Evolutionary conservation across 1,284 basidiomycete species (phyloP), one percentile per base, ranked within the genome.

Genomic region (Tremellales sp.): DNA sequence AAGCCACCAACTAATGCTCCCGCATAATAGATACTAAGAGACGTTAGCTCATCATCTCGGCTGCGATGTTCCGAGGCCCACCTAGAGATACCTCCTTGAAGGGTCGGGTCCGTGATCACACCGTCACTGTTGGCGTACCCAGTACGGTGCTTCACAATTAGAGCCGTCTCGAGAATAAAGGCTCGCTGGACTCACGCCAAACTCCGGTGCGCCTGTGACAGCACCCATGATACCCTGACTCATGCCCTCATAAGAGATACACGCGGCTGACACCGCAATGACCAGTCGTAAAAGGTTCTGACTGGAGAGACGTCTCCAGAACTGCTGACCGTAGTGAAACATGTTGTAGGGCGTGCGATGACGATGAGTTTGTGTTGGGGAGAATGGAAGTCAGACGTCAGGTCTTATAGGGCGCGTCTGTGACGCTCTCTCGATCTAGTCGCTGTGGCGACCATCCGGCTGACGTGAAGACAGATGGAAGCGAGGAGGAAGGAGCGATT

Each of bases 1-100:
- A 70, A 43, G 12, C 57, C 60, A 8, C 69, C 68, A 15, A 70
- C 47, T 1, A 72, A 53, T 0, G 64, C 60, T 12, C 68, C 69
- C 10, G 58, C 50, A 31, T 64, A 63, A 54, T 64, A 68, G 37
- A 68, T 53, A 5, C 53, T 49, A 6, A 61, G 57, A n/a, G n/a
- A n/a, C n/a, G n/a, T n/a, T n/a, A n/a, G n/a, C n/a, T n/a, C n/a
- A n/a, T n/a, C n/a, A n/a, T n/a, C n/a, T n/a, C n/a, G n/a, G n/a
- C n/a, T n/a, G n/a, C n/a, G n/a, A n/a, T n/a, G n/a, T n/a, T n/a
- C n/a, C n/a, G n/a, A n/a, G n/a, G n/a, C n/a, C n/a, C n/a, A n/a
- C n/a, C n/a, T 15, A 31, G 29, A 31, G 47, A 61, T 67, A 13
- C 65, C 65, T 24, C 67, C 67, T 17, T 39, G 36, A 10, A n/a